Percentiles rank a stretch among this genome's conserved stretches.
phyloP scores from a whole-genome alignment of 345 rosid species.

The Hevea brasiliensis region DNA sequence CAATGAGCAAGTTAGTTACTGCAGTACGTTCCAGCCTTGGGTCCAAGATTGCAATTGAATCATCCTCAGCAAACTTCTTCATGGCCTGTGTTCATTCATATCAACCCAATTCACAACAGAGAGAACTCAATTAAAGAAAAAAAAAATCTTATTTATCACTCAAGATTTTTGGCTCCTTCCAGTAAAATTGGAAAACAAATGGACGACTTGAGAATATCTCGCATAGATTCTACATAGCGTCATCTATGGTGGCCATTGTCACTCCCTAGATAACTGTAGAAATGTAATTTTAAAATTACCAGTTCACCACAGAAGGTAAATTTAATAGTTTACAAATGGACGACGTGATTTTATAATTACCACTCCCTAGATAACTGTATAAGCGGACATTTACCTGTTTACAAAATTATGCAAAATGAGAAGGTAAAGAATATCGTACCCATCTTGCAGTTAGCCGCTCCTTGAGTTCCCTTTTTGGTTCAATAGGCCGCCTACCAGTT shows the following conservation, averaged over 20 bases:
- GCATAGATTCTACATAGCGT: background rate
- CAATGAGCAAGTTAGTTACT: conserved; percentile 54
- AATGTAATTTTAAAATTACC: background rate
- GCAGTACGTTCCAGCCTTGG: conserved; percentile 56
- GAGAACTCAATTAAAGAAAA: background rate
- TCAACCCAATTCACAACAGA: conserved; percentile 10
- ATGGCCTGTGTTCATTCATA: conserved; percentile 58
- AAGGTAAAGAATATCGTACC: conserved; percentile 43
- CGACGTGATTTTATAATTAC: too few species aligned
- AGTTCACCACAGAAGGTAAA: background rate
- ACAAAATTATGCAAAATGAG: background rate
- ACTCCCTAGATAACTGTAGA: background rate
- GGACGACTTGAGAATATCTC: background rate
- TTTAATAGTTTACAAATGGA: background rate
- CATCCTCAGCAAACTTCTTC: conserved; percentile 64
- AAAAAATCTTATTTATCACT: background rate
- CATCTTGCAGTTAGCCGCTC: conserved; percentile 82
- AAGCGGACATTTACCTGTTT: too few species aligned
- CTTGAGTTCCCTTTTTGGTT: conserved; percentile 61
- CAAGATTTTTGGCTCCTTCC: background rate
- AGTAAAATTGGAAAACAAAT: background rate
- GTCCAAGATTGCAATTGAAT: conserved; percentile 60
- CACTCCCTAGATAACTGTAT: too few species aligned
- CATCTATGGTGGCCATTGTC: background rate
- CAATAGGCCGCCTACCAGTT: conserved; percentile 87